These are phyloP conservation scores for Psidium guajava DNA, from an alignment of 345 rosid genomes.

Conservation along the genomic window DNA sequence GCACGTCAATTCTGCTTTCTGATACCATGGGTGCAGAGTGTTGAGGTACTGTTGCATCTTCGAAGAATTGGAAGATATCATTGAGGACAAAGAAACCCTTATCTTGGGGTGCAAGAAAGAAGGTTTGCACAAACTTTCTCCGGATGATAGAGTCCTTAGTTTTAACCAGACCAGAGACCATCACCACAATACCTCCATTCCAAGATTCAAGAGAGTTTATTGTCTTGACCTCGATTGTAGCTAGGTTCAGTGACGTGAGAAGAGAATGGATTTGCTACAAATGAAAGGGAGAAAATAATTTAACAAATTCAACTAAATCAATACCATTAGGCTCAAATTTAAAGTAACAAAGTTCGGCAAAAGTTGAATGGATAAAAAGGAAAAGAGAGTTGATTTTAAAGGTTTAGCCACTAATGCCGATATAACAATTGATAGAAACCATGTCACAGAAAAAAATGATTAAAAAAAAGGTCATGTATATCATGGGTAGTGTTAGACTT, in stretches of 20 bases:
- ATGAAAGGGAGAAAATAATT: neutral
- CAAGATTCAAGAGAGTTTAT: conserved; percentile 78
- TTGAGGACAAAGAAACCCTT: conserved; percentile 85
- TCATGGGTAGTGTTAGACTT: neutral
- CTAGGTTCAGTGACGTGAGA: conserved; percentile 48
- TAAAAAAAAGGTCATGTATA: neutral
- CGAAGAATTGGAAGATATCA: conserved; percentile 76
- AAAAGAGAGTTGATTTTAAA: neutral
- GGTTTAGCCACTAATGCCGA: neutral
- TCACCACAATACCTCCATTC: conserved; percentile 78
- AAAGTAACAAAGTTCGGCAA: neutral
- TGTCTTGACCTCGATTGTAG: conserved; percentile 91
- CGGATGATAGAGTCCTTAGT: conserved; percentile 46
- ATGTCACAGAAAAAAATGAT: neutral
- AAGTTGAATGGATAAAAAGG: neutral
- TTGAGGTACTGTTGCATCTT: conserved; percentile 36
- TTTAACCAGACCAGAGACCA: conserved; percentile 79
- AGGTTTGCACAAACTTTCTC: conserved; percentile 75
- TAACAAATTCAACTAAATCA: neutral
- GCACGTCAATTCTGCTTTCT: conserved; percentile 39
- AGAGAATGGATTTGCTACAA: conserved; percentile 71
- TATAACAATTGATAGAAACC: neutral
- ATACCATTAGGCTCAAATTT: neutral
- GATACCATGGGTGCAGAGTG: conserved; percentile 37
- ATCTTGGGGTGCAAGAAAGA: conserved; percentile 95